A percentile compares a stretch with the other conserved stretches of the same genome.
Evolutionary conservation across 106 monocot genomes (phyloP).

Genomic region (Dendrobium catenatum): DNA sequence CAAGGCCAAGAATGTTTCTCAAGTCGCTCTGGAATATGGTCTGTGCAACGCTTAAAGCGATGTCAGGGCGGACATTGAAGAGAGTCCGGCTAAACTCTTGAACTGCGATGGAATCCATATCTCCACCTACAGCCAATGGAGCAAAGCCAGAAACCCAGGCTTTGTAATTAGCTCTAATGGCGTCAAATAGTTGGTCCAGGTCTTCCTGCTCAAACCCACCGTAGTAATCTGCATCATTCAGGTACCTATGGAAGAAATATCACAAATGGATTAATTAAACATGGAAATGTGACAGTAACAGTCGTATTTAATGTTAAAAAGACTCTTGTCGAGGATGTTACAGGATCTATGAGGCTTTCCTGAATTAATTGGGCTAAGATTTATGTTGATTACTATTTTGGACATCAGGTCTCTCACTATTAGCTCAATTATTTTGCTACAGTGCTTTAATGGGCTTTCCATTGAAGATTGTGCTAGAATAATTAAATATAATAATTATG

Average conservation of each 20-base stretch:
- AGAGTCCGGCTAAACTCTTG: constrained; percentile 97
- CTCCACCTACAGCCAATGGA: constrained; percentile 72
- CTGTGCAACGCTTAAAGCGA: constrained; percentile 71
- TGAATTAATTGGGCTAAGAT: too few relatives aligned
- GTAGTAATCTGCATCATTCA: constrained; percentile 81
- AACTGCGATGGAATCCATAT: constrained; percentile 91
- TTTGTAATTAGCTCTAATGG: constrained; percentile 85
- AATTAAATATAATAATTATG: too few relatives aligned
- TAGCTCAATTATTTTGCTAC: too few relatives aligned
- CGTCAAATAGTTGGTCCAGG: constrained; percentile 81
- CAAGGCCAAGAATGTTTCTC: constrained; percentile 36
- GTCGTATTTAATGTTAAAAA: too few relatives aligned
- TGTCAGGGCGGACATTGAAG: constrained; percentile 96
- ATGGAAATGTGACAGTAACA: too few relatives aligned
- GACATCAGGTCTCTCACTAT: too few relatives aligned
- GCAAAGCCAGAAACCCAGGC: constrained; percentile 92
- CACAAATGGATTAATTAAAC: too few relatives aligned
- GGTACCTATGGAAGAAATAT: constrained; percentile 37
- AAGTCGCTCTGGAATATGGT: constrained; percentile 86
- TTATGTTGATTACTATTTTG: too few relatives aligned
- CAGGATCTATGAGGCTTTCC: too few relatives aligned
- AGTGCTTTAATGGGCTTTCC: too few relatives aligned
- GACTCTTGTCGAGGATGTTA: too few relatives aligned
- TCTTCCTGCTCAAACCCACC: constrained; percentile 94
- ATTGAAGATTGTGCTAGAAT: too few relatives aligned